Conservation (phyloP, 352 stramenopile species). For the Phytophthora pluvialis region DNA sequence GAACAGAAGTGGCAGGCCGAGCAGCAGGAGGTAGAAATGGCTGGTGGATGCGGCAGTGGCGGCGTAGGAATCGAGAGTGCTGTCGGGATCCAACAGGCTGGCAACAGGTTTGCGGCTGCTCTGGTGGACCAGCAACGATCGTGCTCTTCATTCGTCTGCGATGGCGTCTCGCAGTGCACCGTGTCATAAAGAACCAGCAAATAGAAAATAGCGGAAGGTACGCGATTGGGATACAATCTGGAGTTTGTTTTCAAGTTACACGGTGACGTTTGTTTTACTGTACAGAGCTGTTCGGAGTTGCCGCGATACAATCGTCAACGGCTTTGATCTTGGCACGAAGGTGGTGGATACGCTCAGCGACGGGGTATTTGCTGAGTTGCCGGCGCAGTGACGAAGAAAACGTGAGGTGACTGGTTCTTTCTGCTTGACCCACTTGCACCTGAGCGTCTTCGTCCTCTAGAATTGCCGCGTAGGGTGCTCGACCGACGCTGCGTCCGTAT, state of each 20-base stretch:
- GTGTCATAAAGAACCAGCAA: slow-evolving; percentile 38
- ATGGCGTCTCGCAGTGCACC: slow-evolving; percentile 34
- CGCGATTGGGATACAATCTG: slow-evolving; percentile 9
- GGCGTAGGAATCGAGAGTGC: slow-evolving; percentile 11
- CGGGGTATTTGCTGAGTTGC: slow-evolving; percentile 49
- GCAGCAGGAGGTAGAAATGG: slow-evolving; percentile 13
- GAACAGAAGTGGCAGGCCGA: slow-evolving; percentile 27
- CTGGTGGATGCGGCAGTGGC: slow-evolving; percentile 17
- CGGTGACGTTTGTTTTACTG: slow-evolving; percentile 2
- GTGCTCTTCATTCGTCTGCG: slow-evolving; percentile 42
- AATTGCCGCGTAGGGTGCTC: slow-evolving; percentile 50
- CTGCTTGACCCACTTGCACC: slow-evolving; percentile 14
- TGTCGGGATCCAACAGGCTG: slow-evolving; percentile 13
- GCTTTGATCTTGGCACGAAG: slow-evolving; percentile 47
- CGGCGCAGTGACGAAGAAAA: slow-evolving; percentile 67
- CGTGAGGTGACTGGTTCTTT: slow-evolving; percentile 42
- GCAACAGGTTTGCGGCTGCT: slow-evolving; percentile 26
- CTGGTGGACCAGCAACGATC: slow-evolving; percentile 40
- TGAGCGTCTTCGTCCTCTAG: slow-evolving; percentile 39
- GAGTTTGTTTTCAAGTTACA: slow-evolving; percentile 6
- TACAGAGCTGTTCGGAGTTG: slow-evolving; percentile 14
- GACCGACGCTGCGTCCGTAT: slow-evolving; percentile 50
- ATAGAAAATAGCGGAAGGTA: slow-evolving; percentile 20
- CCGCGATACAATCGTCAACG: slow-evolving; percentile 48
- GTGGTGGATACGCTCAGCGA: slow-evolving; percentile 45